Base-by-base conservation (phyloP, 805 yeast genomes). In the Cyberlindnera lachancei region DNA sequence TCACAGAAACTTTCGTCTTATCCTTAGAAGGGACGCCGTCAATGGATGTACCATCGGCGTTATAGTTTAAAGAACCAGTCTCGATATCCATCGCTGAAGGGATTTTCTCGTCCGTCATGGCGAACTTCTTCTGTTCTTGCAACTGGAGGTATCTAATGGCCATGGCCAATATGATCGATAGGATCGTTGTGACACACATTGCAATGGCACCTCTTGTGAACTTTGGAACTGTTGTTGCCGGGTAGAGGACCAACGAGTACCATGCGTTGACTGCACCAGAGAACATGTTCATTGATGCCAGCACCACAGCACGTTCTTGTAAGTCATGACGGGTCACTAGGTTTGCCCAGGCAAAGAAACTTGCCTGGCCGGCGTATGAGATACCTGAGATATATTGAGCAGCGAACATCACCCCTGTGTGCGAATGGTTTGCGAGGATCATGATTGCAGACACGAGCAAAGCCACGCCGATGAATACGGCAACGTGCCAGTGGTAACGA, bases 221-320 rank as follows among this genome's bases (percentile, higher is more conserved):
- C 28, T 57, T 52, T 2, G 80, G 80, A 1, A 64, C 78, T 25
- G 64, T 61, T 5, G 64, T 53, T 2, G 79, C 78, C 17, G 65
- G 53, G 41, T 61, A 75, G 44, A 75, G 72, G 3, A 75, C 30
- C 13, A 75, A 37, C 1, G 73, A 62, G 78, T 79, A 74, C 80
- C 80, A 75, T 3, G 79, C 77, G 48, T 73, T 75, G 7, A 74
- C 73, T 3, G 78, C 75, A 44, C 71, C 68, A 18, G 75, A 67
- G 50, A 73, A 72, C 77, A 73, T 73, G 50, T 74, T 74, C 79
- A 75, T 74, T 0, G 78, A 72, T 0, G 79, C 83, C 30, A 77
- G 56, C 2, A 75, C 78, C 29, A 77, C 59, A 0, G 83, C 79
- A 46, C 83, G 62, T 45, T 73, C 79, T 56, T 77, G 75, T 17